Evolutionary conservation across 768 basidiomycete genomes (phyloP).

Genomic region (Lyophyllum atratum): DNA sequence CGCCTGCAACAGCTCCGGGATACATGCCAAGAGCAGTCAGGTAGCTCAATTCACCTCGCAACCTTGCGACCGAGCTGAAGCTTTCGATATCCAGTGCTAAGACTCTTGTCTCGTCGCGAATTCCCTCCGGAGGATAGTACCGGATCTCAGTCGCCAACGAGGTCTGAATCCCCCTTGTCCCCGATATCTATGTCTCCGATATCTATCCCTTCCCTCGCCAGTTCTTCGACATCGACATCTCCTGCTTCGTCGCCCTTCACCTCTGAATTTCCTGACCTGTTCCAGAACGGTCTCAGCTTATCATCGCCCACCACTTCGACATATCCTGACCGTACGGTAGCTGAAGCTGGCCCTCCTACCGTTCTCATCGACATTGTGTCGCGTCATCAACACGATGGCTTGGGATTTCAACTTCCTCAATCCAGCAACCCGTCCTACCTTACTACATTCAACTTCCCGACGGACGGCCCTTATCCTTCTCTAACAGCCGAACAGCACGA

Average conservation of each 20-base stretch:
- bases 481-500: conserved; percentile 7
- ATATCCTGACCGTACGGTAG: neutral
- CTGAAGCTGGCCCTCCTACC: conserved; percentile 5
- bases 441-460: conserved; percentile 7
- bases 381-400: neutral
- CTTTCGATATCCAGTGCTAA: conserved; percentile 17
- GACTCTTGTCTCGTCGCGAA: conserved; percentile 23
- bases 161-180: conserved; percentile 11
- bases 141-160: neutral
- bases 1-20: conserved; percentile 70
- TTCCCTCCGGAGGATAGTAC: conserved; percentile 11
- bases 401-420: neutral
- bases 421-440: conserved; percentile 8
- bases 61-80: neutral
- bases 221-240: conserved; percentile 13
- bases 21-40: conserved; percentile 54
- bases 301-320: neutral
- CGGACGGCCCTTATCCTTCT: conserved; percentile 3
- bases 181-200: neutral
- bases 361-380: conserved; percentile 13
- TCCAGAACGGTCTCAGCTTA: neutral
- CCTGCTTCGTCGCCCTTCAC: conserved; percentile 12
- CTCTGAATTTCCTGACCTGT: conserved; percentile 11
- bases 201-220: conserved; percentile 5
- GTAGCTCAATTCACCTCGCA: conserved; percentile 38